phyloP scores from a whole-genome alignment of 139 green algal genomes.

The Marvania coccoides region DNA sequence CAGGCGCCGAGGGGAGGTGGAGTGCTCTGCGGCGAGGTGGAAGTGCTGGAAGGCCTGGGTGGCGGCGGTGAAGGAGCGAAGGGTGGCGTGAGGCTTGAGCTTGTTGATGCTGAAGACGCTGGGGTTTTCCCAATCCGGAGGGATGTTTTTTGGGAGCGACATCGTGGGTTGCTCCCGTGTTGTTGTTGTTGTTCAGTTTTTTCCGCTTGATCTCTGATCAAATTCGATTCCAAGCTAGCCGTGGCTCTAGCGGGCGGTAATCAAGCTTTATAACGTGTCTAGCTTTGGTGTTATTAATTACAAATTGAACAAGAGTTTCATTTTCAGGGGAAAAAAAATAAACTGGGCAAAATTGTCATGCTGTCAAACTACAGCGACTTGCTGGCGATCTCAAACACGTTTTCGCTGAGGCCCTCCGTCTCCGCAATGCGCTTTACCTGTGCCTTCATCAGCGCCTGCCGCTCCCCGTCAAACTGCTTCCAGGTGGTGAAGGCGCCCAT shows the following conservation, averaged over 20 bases:
- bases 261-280: too few species aligned
- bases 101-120: constrained; percentile 59
- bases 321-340: too few species aligned
- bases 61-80: constrained; percentile 43
- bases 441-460: constrained; percentile 77
- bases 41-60: constrained; percentile 4
- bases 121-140: constrained; percentile 72
- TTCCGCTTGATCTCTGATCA: too few species aligned
- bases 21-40: neutral
- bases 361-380: constrained; percentile 64
- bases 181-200: too few species aligned
- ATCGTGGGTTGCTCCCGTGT: too few species aligned
- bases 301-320: too few species aligned
- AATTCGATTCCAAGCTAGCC: too few species aligned
- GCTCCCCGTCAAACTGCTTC: constrained; percentile 69
- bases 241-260: too few species aligned
- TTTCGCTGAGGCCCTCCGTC: constrained; percentile 66
- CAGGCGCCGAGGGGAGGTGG: constrained; percentile 1
- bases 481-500: constrained; percentile 75
- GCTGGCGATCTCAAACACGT: constrained; percentile 90
- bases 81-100: constrained; percentile 39
- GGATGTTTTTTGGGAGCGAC: too few species aligned
- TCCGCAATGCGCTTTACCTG: constrained; percentile 78
- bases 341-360: too few species aligned
- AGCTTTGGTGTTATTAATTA: too few species aligned